Base-by-base conservation (phyloP, 306 rosid species). In the Cucurbita maxima region DNA sequence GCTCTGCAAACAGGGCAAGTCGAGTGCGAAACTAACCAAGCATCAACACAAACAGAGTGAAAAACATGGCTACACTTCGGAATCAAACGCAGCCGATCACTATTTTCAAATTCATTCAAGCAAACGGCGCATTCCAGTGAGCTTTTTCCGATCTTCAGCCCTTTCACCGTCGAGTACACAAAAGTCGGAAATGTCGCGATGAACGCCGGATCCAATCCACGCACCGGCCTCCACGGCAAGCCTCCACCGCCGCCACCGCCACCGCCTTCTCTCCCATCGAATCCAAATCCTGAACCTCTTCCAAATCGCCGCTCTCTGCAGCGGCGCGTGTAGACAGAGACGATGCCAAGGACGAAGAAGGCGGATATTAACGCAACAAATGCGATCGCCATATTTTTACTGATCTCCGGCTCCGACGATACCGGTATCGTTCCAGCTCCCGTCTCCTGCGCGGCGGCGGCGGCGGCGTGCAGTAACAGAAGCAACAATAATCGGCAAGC, bases 1-100 rank as follows among this genome's bases (percentile, higher is more conserved):
- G 99, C 89, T 0, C 99, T 89, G 48, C 99, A 94, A 64, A 94
- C 97, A 0, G 99, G 99, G 53, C 99, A 94, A 4, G 99, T 91
- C 51, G 86, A 81, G 81, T 91, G 96, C 8, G 79, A 81, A 4
- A 76, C 79, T 10, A 94, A 73, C 99, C 99, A 91, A 41, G 85
- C 83, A 75, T 94, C 99, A 50, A 94, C 79, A 67, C 99, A 94
- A 4, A 78, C 84, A 0, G 87, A 59, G 77, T 94, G 99, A 79
- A 94, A 94, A 58, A 91, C 97, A 76, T 94, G 99, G 81, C 83
- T 86, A 52, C 99, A 94, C 16, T 82, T 81, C 8, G 97, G 97
- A 25, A 94, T 82, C 71, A 94, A 87, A 83, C 99, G 99, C 87
- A 94, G 88, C 77, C 86, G 87, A 77, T 94, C 99, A 1, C 84